Conservation (phyloP, 2,329 filamentous ascomycete genomes). For the Arthrinium phaeospermum region DNA sequence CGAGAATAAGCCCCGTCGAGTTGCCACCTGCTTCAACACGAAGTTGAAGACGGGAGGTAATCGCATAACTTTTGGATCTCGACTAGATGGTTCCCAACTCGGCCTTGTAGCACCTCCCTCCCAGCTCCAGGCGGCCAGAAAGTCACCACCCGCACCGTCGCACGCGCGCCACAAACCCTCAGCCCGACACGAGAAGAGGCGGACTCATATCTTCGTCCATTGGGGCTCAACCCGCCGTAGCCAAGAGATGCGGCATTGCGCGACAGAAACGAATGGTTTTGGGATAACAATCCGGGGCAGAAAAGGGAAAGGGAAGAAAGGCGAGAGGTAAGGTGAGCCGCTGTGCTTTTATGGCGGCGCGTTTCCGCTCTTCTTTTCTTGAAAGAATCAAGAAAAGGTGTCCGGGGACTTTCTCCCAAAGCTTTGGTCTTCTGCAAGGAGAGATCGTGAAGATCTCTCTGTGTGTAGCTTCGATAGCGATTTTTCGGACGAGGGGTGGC, state of each 20-base stretch:
- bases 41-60: slow-evolving; percentile 65
- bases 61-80: slow-evolving; percentile 97
- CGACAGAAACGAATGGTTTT: slow-evolving; percentile 30
- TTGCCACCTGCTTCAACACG: slow-evolving; percentile 66
- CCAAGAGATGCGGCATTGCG: slow-evolving; percentile 1
- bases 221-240: slow-evolving; percentile 39
- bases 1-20: slow-evolving; percentile 99
- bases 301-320: slow-evolving; percentile 47
- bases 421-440: slow-evolving; percentile 51
- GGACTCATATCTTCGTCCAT: slow-evolving; percentile 94
- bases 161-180: slow-evolving; percentile 25
- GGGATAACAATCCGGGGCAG: slow-evolving; percentile 51
- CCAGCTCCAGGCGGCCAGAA: slow-evolving; percentile 43
- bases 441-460: slow-evolving; percentile 67
- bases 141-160: slow-evolving; percentile 34
- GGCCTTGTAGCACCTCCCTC: slow-evolving; percentile 51
- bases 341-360: slow-evolving; percentile 99
- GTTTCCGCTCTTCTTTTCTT: slow-evolving; percentile 78
- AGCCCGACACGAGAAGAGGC: slow-evolving; percentile 41
- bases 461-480: slow-evolving; percentile 98
- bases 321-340: slow-evolving; percentile 77
- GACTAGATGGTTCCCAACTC: slow-evolving; percentile 77
- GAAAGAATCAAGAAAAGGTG: slow-evolving; percentile 54
- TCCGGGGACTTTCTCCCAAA: slow-evolving; percentile 99
- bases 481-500: slow-evolving; percentile 97